Percentiles rank a stretch among this genome's conserved stretches.
phyloP scores from a whole-genome alignment of 78 protist species.

The Dictyostelium intermedium region DNA sequence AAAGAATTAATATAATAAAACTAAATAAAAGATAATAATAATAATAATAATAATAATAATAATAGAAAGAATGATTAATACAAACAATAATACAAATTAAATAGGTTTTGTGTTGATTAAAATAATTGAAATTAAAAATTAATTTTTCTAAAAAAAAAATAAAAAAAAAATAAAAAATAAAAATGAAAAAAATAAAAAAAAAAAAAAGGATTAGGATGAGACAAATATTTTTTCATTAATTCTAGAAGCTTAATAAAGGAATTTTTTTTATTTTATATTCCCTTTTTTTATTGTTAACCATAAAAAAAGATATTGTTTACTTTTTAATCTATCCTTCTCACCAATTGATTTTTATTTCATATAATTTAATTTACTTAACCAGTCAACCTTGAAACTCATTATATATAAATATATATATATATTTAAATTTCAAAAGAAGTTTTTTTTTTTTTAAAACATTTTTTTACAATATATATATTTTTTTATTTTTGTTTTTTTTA shows the following conservation, averaged over 20 bases:
- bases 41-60: not conserved
- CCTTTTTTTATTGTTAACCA: too few species aligned
- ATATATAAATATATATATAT: too few species aligned
- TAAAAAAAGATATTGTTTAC: too few species aligned
- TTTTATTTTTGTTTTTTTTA: not conserved
- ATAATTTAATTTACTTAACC: too few species aligned
- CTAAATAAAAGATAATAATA: not conserved
- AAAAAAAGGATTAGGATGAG: not conserved
- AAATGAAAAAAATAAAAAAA: too few species aligned
- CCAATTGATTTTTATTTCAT: too few species aligned
- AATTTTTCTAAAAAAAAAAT: too few species aligned
- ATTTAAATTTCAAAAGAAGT: too few species aligned
- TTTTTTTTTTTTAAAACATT: not conserved
- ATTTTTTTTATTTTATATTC: not conserved
- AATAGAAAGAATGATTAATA: not conserved
- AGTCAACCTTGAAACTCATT: too few species aligned
- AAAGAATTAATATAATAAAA: not conserved
- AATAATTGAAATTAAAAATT: not conserved
- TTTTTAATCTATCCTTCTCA: too few species aligned
- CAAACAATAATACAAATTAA: not conserved
- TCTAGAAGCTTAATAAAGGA: not conserved
- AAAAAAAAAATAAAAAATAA: too few species aligned
- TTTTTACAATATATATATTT: not conserved
- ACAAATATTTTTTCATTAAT: too few species aligned
- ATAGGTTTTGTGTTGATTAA: not conserved